phyloP scores from a whole-genome alignment of 116 monocot species.

The Papilionanthe hybrid region DNA sequence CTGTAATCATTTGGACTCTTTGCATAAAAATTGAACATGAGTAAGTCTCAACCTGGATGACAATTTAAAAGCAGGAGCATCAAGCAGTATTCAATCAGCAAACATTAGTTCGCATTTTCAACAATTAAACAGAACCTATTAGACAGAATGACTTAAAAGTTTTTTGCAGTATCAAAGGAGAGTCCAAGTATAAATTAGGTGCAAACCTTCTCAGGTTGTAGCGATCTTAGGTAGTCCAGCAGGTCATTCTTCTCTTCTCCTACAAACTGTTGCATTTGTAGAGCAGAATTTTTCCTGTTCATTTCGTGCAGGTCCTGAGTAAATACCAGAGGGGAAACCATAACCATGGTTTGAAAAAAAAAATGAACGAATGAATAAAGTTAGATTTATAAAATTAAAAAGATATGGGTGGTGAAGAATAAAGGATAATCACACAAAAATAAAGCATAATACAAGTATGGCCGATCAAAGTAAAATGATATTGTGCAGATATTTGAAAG shows the following conservation, averaged over 20 bases:
- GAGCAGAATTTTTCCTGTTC: slow-evolving; percentile 74
- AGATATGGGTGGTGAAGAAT: not conserved
- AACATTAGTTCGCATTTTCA: not conserved
- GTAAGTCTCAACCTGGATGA: not conserved
- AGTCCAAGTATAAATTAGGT: not conserved
- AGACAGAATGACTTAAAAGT: not conserved
- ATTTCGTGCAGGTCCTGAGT: slow-evolving; percentile 62
- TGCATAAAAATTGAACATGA: not conserved
- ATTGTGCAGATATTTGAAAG: no score
- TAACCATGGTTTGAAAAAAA: not conserved
- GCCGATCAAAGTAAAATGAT: not conserved
- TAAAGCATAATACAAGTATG: not conserved
- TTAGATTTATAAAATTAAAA: not conserved
- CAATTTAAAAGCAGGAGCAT: not conserved
- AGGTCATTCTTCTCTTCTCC: slow-evolving; percentile 98
- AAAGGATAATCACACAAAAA: not conserved
- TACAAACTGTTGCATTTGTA: slow-evolving; percentile 96
- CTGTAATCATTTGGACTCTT: not conserved
- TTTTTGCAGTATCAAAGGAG: not conserved
- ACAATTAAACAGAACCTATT: not conserved
- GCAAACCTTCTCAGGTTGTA: slow-evolving; percentile 87
- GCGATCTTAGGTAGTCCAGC: slow-evolving; percentile 83
- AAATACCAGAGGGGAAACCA: not conserved
- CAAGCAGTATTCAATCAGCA: not conserved
- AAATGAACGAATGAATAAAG: not conserved